Conservation (phyloP, 1,284 basidiomycete genomes). For the Paramarasmius palmivorus region DNA sequence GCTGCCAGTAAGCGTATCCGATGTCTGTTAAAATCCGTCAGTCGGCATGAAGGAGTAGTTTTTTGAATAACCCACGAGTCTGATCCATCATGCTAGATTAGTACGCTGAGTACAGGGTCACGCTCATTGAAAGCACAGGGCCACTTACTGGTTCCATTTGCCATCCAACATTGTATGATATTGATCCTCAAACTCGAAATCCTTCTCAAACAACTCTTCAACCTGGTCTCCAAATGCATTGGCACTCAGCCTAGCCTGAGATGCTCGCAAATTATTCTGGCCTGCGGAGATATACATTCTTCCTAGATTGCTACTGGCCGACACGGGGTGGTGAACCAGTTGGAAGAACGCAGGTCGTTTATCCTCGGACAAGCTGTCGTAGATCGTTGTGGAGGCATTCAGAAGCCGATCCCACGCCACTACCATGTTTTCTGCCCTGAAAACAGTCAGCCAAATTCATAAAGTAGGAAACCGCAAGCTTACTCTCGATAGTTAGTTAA, state of each 20-base stretch:
- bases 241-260: slow-evolving; percentile 63
- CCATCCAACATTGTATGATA: slow-evolving; percentile 63
- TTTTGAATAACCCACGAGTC: slow-evolving; percentile 36
- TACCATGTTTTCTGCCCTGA: slow-evolving; percentile 52
- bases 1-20: slow-evolving; percentile 43
- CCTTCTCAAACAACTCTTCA: slow-evolving; percentile 53
- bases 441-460: slow-evolving; percentile 1
- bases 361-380: slow-evolving; percentile 45
- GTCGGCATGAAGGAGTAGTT: neutral
- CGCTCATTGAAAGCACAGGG: neutral
- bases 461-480: slow-evolving; percentile 23
- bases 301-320: slow-evolving; percentile 57
- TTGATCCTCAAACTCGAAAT: slow-evolving; percentile 57
- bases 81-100: slow-evolving; percentile 69
- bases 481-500: slow-evolving; percentile 69
- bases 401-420: slow-evolving; percentile 49
- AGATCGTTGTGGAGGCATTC: slow-evolving; percentile 52
- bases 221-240: slow-evolving; percentile 59
- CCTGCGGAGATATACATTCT: slow-evolving; percentile 60
- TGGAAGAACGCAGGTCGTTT: slow-evolving; percentile 67
- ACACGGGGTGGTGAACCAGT: slow-evolving; percentile 62
- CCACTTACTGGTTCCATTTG: slow-evolving; percentile 63
- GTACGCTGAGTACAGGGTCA: neutral
- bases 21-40: slow-evolving; percentile 34
- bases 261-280: slow-evolving; percentile 61